phyloP scores from a whole-genome alignment of 306 rosid species.

The Inga leiocalycina region DNA sequence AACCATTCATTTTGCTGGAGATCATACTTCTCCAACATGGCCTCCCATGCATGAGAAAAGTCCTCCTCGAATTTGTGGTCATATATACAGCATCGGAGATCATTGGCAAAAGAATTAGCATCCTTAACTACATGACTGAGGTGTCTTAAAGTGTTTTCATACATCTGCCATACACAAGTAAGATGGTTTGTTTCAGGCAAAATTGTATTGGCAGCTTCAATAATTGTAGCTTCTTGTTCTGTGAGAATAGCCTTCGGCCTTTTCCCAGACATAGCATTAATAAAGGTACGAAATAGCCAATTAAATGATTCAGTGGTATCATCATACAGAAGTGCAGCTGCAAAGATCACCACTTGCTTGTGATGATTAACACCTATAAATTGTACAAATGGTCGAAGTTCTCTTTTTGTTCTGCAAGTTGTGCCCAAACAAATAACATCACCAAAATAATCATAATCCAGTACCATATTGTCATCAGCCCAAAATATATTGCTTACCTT shows the following conservation, averaged over 20 bases:
- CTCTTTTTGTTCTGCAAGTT: conserved; percentile 45
- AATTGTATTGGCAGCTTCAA: conserved; percentile 56
- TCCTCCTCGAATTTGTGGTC: conserved; percentile 56
- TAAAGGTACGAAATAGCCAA: conserved; percentile 58
- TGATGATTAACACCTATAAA: conserved; percentile 67
- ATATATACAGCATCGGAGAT: conserved; percentile 58
- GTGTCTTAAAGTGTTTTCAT: conserved; percentile 59
- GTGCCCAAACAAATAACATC: conserved; percentile 68
- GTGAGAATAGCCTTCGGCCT: conserved; percentile 64
- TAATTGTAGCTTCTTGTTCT: conserved; percentile 61
- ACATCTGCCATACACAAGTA: conserved; percentile 65
- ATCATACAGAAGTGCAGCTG: conserved; percentile 59
- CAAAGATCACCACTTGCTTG: conserved; percentile 56
- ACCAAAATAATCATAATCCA: conserved; percentile 60
- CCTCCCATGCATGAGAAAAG: conserved; percentile 57
- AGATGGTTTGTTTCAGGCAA: conserved; percentile 52
- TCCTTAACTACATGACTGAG: conserved; percentile 51
- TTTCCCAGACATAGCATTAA: conserved; percentile 57
- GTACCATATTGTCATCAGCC: conserved; percentile 68
- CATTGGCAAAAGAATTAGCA: conserved; percentile 51
- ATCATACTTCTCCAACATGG: conserved; percentile 54
- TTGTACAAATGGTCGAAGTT: conserved; percentile 60
- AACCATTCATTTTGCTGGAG: conserved; percentile 70
- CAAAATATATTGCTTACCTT: conserved; percentile 64
- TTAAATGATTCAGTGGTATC: conserved; percentile 56